phyloP scores from a whole-genome alignment of 2,329 filamentous ascomycete genomes.

The Ceratocystis huliohia region DNA sequence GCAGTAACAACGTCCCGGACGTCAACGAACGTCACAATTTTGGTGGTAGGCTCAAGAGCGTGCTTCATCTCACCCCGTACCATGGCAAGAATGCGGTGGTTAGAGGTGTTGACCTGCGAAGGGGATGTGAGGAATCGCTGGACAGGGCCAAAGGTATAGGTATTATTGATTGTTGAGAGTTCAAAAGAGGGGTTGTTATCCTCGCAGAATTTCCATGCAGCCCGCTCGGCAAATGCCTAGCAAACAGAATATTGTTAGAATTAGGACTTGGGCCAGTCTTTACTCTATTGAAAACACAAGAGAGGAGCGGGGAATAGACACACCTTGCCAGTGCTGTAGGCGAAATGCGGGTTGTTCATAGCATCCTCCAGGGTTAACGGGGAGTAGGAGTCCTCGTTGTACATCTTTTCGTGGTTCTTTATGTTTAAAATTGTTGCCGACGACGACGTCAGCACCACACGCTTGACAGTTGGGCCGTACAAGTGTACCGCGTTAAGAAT shows the following conservation, averaged over 20 bases:
- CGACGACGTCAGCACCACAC: slow-evolving; percentile 45
- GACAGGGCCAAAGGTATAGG: slow-evolving; percentile 50
- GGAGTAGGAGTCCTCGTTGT: slow-evolving; percentile 25
- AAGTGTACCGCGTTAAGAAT: slow-evolving; percentile 37
- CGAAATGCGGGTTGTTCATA: slow-evolving; percentile 23
- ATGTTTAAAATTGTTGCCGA: slow-evolving; percentile 35
- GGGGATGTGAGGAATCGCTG: slow-evolving; percentile 36
- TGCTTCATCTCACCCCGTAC: slow-evolving; percentile 49
- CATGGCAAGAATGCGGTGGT: slow-evolving; percentile 49
- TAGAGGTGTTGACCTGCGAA: slow-evolving; percentile 40
- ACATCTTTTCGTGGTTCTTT: slow-evolving; percentile 26
- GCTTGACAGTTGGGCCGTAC: slow-evolving; percentile 42
- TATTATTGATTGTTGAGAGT: slow-evolving; percentile 48
- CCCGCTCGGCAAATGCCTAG: slow-evolving; percentile 49
- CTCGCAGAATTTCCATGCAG: slow-evolving; percentile 43
- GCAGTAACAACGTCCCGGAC: slow-evolving; percentile 49
- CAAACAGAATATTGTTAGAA: neutral
- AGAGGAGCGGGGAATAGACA: neutral
- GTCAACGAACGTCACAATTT: slow-evolving; percentile 37
- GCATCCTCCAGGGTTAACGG: slow-evolving; percentile 25
- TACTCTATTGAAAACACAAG: neutral
- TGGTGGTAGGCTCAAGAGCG: slow-evolving; percentile 40
- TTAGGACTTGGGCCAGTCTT: neutral
- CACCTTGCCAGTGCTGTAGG: slow-evolving; percentile 29
- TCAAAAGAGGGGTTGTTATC: slow-evolving; percentile 39